phyloP scores from a whole-genome alignment of 768 basidiomycete genomes.

The Mycena indigotica region DNA sequence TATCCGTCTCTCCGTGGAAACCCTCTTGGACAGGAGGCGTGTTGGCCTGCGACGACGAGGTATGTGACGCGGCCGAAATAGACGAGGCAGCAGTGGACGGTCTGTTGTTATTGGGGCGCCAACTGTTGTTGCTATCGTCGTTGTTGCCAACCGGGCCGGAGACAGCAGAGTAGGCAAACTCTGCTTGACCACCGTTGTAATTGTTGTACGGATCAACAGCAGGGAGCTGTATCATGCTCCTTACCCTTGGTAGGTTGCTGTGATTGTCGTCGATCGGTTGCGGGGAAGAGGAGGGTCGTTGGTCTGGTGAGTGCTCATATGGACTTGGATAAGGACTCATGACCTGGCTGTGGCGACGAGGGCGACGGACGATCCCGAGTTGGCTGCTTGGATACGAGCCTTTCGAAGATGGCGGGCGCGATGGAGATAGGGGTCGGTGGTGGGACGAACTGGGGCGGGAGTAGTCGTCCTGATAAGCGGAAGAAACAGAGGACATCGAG shows the following conservation, averaged over 20 bases:
- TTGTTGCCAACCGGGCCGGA: slow-evolving; percentile 50
- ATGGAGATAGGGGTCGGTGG: slow-evolving; percentile 69
- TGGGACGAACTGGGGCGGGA: slow-evolving; percentile 76
- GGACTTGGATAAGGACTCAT: slow-evolving; percentile 87
- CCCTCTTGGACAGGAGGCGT: slow-evolving; percentile 75
- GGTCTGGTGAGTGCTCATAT: slow-evolving; percentile 63
- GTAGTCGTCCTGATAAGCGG: slow-evolving; percentile 75
- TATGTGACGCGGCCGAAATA: slow-evolving; percentile 74
- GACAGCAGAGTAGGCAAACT: slow-evolving; percentile 79
- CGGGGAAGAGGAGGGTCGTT: slow-evolving; percentile 65
- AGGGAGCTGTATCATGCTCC: slow-evolving; percentile 83
- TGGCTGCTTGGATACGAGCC: slow-evolving; percentile 55
- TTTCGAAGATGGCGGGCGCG: slow-evolving; percentile 72
- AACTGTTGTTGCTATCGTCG: slow-evolving; percentile 38
- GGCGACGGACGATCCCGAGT: slow-evolving; percentile 53
- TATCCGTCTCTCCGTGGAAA: slow-evolving; percentile 70
- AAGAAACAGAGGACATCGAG: slow-evolving; percentile 82
- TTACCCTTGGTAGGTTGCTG: slow-evolving; percentile 64
- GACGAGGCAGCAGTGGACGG: slow-evolving; percentile 80
- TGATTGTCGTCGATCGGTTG: slow-evolving; percentile 62
- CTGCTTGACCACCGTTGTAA: slow-evolving; percentile 27
- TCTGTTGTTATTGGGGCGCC: slow-evolving; percentile 54
- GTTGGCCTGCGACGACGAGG: slow-evolving; percentile 79
- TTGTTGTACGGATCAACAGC: slow-evolving; percentile 68
- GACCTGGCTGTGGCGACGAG: slow-evolving; percentile 81